Percentiles rank a stretch among this genome's conserved stretches.
Conservation (phyloP, 164 flowering plant species). For the Magnolia kwangsiensis region DNA sequence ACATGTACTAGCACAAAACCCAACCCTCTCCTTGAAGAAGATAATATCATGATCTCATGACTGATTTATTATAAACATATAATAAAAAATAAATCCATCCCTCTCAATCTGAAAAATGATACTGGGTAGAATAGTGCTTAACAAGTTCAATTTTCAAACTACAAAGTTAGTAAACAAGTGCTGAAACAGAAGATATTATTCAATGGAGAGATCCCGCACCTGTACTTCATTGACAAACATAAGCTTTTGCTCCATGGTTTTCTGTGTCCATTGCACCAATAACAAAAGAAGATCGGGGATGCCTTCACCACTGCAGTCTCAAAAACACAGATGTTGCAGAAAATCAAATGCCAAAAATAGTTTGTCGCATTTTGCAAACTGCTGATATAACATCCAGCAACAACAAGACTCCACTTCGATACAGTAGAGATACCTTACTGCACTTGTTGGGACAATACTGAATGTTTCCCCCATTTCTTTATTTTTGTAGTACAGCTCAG, state of each 20-base stretch:
- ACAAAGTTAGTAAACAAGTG: background rate
- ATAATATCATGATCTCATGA: too few relatives aligned
- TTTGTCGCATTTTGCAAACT: too few relatives aligned
- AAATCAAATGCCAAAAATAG: background rate
- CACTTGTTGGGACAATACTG: conserved; percentile 97
- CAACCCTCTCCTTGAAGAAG: too few relatives aligned
- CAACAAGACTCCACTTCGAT: background rate
- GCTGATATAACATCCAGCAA: background rate
- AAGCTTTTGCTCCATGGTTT: conserved; percentile 89
- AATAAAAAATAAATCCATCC: background rate
- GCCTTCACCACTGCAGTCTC: conserved; percentile 81
- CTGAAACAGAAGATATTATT: background rate
- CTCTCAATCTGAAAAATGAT: background rate
- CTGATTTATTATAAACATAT: too few relatives aligned
- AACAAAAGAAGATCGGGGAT: conserved; percentile 83
- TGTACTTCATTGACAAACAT: conserved; percentile 75
- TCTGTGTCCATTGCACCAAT: conserved; percentile 86
- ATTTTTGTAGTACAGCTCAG: conserved; percentile 88
- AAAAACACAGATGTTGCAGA: background rate
- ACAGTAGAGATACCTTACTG: conserved; percentile 52
- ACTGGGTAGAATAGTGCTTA: background rate
- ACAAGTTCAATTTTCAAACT: background rate
- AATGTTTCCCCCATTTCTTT: conserved; percentile 85
- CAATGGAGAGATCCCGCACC: conserved; percentile 31
- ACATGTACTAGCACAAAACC: too few relatives aligned